Conservation (phyloP, 208 protist species). For the Leptomonas seymouri region DNA sequence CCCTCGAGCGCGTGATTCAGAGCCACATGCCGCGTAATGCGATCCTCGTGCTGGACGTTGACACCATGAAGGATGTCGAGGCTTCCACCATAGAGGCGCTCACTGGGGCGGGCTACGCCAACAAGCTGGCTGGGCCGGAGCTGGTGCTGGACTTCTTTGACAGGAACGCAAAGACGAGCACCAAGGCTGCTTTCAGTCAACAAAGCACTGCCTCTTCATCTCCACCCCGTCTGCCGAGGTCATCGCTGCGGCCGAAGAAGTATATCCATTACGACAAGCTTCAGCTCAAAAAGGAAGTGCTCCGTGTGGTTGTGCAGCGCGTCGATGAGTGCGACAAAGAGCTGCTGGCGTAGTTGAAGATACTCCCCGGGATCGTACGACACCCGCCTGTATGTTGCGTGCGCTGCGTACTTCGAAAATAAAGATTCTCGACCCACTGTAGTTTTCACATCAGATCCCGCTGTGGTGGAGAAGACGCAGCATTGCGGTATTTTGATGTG, state of each 20-base stretch:
- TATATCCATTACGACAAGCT: too few relatives aligned
- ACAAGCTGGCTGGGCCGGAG: slow-evolving; percentile 24
- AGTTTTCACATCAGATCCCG: slow-evolving; percentile 5
- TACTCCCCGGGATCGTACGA: slow-evolving; percentile 15
- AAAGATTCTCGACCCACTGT: neutral
- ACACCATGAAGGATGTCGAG: slow-evolving; percentile 8
- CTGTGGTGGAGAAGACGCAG: slow-evolving; percentile 1
- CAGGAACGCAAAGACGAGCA: slow-evolving; percentile 15
- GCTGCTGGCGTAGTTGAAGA: slow-evolving; percentile 20
- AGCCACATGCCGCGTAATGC: slow-evolving; percentile 11
- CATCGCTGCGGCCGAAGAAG: slow-evolving; percentile 19
- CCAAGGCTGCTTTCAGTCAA: neutral
- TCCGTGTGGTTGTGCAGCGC: slow-evolving; percentile 27
- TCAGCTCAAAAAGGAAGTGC: slow-evolving; percentile 4
- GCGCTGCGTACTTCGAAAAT: slow-evolving; percentile 34
- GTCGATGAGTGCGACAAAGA: slow-evolving; percentile 30
- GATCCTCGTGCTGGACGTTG: slow-evolving; percentile 29
- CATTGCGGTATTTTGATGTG: slow-evolving; percentile 10
- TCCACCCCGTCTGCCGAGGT: neutral
- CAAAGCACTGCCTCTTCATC: neutral
- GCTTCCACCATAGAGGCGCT: slow-evolving; percentile 29
- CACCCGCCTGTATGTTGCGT: slow-evolving; percentile 27
- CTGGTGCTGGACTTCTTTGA: slow-evolving; percentile 36
- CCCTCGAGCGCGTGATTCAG: slow-evolving; percentile 1
- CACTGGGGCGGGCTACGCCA: slow-evolving; percentile 13